Percentiles rank a stretch among this genome's conserved stretches.
Conservation (phyloP, 306 rosid genomes). For the Fragaria nilgerrensis region DNA sequence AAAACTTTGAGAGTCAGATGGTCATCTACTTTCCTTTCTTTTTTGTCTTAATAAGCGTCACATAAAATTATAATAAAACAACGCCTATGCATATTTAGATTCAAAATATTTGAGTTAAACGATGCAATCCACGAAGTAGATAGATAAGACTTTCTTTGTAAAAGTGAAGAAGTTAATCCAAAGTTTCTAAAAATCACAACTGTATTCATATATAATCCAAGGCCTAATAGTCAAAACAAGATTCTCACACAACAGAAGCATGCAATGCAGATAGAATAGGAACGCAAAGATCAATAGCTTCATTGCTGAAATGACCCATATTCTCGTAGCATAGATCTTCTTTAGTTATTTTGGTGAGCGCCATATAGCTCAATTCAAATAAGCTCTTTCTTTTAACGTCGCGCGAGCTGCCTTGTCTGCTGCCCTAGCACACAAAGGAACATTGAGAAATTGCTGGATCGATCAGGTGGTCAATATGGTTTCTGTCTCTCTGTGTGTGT, state of each 20-base stretch:
- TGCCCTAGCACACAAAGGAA: too few relatives aligned
- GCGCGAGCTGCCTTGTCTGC: too few relatives aligned
- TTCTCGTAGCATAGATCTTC: not conserved
- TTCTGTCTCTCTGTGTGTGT: too few relatives aligned
- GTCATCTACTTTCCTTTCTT: not conserved
- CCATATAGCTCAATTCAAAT: too few relatives aligned
- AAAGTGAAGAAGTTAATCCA: not conserved
- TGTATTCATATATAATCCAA: not conserved
- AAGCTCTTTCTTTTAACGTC: too few relatives aligned
- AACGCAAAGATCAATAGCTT: not conserved
- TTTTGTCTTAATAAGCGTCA: not conserved
- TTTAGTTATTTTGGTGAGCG: too few relatives aligned
- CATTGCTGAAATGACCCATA: not conserved
- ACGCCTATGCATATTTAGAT: too few relatives aligned
- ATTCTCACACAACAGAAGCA: not conserved
- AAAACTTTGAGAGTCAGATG: not conserved
- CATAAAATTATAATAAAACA: too few relatives aligned
- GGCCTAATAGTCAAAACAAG: not conserved
- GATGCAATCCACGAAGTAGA: not conserved
- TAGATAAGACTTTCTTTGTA: too few relatives aligned
- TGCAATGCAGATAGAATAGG: not conserved
- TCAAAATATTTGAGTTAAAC: not conserved
- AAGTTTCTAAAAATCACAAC: not conserved
- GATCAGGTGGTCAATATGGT: too few relatives aligned
- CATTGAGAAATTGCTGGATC: too few relatives aligned